A percentile compares a stretch with the other conserved stretches of the same genome.
Conservation (phyloP, 352 stramenopile species). For the Globisporangium nunn region DNA sequence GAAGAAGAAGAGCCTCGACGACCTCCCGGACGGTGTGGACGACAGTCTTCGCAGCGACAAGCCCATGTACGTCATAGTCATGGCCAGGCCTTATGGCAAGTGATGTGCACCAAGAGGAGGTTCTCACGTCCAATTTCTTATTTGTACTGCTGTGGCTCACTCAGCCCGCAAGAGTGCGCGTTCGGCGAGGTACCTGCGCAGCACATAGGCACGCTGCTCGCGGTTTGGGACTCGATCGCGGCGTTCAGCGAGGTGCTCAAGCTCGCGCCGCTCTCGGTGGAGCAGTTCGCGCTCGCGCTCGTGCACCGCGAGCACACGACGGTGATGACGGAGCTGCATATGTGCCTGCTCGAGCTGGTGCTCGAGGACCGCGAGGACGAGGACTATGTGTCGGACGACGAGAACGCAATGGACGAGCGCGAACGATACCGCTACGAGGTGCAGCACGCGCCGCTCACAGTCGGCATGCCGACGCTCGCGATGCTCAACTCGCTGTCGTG, state of each 20-base stretch:
- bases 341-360: constrained; percentile 80
- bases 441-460: constrained; percentile 67
- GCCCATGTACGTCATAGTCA: constrained; percentile 34
- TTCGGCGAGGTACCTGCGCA: constrained; percentile 44
- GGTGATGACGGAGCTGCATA: constrained; percentile 72
- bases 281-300: constrained; percentile 58
- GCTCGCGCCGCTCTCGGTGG: constrained; percentile 48
- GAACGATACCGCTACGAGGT: constrained; percentile 81
- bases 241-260: constrained; percentile 64
- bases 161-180: constrained; percentile 41
- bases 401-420: constrained; percentile 69
- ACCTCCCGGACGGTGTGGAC: constrained; percentile 37
- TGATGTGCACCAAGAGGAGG: too few relatives aligned
- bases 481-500: constrained; percentile 81
- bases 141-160: not conserved
- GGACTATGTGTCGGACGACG: constrained; percentile 82
- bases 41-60: constrained; percentile 35
- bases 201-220: constrained; percentile 45
- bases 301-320: constrained; percentile 29
- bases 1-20: constrained; percentile 58
- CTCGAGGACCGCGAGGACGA: constrained; percentile 80
- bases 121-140: too few relatives aligned
- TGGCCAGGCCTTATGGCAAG: too few relatives aligned
- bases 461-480: constrained; percentile 67
- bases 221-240: constrained; percentile 74